Evolutionary conservation across 2,329 filamentous ascomycete genomes (phyloP).

Genomic region (Mycosphaerelloides madeirae): DNA sequence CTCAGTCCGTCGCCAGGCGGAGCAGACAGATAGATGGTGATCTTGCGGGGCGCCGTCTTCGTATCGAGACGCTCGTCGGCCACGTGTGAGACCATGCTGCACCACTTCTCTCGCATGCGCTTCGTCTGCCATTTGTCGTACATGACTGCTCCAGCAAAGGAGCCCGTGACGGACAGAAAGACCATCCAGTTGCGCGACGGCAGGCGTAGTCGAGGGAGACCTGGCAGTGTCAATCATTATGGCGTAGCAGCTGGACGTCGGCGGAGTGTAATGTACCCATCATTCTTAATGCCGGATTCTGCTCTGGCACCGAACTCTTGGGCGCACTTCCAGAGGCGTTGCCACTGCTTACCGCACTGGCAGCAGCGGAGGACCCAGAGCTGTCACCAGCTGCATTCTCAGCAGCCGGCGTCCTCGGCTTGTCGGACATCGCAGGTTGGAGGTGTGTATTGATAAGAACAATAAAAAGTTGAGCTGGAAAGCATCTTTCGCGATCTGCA

Average conservation of each 20-base stretch:
- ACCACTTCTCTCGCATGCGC: slow-evolving; percentile 80
- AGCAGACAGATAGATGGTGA: slow-evolving; percentile 80
- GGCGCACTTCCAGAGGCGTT: slow-evolving; percentile 3
- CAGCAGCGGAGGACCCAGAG: slow-evolving; percentile 4
- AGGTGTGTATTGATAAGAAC: neutral
- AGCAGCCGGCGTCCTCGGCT: slow-evolving; percentile 16
- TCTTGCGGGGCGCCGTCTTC: slow-evolving; percentile 70
- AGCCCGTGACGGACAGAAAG: slow-evolving; percentile 74
- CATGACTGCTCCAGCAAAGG: slow-evolving; percentile 73
- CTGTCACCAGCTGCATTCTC: slow-evolving; percentile 13
- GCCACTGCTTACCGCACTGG: slow-evolving; percentile 2
- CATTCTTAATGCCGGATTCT: slow-evolving; percentile 71
- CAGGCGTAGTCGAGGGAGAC: slow-evolving; percentile 78
- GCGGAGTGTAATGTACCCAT: slow-evolving; percentile 51
- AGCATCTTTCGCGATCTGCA: too few species aligned
- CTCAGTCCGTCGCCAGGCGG: slow-evolving; percentile 83
- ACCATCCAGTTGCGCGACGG: slow-evolving; percentile 98
- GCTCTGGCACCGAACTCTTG: slow-evolving; percentile 34
- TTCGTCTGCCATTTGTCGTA: slow-evolving; percentile 93
- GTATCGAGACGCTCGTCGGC: slow-evolving; percentile 69
- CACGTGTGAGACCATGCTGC: slow-evolving; percentile 76
- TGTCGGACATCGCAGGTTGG: slow-evolving; percentile 17
- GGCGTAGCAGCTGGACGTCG: neutral
- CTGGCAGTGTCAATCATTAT: slow-evolving; percentile 39
- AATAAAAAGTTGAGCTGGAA: neutral